Percentiles rank a stretch among this genome's conserved stretches.
These are phyloP conservation scores for Aspergillus ellipticus DNA, from an alignment of 495 filamentous ascomycete species.

Conservation along the genomic window DNA sequence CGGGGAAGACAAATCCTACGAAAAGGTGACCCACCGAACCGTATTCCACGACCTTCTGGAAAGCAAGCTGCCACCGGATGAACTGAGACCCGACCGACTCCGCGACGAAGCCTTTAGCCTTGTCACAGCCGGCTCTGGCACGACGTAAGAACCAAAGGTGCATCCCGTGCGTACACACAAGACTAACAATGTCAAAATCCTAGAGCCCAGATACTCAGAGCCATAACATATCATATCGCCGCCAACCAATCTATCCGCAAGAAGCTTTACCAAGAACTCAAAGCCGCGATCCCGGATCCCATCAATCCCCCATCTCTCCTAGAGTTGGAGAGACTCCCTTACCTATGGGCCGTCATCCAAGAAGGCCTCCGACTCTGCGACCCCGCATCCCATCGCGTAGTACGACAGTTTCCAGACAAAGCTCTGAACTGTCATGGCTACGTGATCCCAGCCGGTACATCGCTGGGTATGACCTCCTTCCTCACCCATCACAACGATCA, in stretches of 20 bases:
- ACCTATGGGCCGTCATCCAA: background rate
- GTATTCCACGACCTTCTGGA: constrained; percentile 10
- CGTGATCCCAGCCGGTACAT: background rate
- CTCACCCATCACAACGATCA: background rate
- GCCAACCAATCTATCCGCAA: background rate
- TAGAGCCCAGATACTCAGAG: constrained; percentile 2
- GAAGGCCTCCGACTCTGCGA: constrained; percentile 6
- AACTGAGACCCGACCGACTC: constrained; percentile 3
- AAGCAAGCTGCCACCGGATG: constrained; percentile 5
- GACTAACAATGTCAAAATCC: background rate
- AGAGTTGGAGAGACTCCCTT: constrained; percentile 1
- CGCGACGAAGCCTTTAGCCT: constrained; percentile 11
- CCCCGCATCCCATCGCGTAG: constrained; percentile 1
- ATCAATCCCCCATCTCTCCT: background rate
- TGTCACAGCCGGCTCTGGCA: constrained; percentile 7
- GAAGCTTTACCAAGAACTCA: background rate
- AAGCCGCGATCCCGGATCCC: constrained; percentile 2
- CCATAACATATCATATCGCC: constrained; percentile 7
- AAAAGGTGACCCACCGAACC: background rate
- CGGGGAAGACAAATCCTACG: constrained; percentile 2
- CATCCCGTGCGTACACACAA: no score
- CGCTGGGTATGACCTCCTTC: background rate
- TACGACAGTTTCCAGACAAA: background rate
- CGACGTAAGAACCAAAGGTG: constrained; percentile 6
- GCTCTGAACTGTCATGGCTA: background rate